A percentile compares a stretch with the other conserved stretches of the same genome.
Evolutionary conservation across 257 asterid genomes (phyloP).

Genomic region (Solanum sitiens): DNA sequence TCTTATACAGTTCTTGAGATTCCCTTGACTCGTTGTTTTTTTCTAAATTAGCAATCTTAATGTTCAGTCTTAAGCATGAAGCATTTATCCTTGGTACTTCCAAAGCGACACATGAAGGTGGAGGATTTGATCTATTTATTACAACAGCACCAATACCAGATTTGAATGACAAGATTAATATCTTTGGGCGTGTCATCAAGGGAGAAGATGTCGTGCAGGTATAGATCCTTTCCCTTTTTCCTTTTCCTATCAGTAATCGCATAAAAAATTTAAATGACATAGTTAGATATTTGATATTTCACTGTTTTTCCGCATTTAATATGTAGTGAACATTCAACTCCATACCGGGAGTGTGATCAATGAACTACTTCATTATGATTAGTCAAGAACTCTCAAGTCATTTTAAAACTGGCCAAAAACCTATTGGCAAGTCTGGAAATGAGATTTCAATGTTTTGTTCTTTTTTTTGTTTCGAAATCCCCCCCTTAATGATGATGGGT

Average conservation of each 20-base stretch:
- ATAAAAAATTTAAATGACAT: neutral
- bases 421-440: neutral
- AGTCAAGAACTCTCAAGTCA: neutral
- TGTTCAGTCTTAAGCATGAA: slow-evolving; percentile 63
- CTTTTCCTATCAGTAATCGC: neutral
- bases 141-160: slow-evolving; percentile 94
- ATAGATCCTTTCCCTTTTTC: neutral
- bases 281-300: neutral
- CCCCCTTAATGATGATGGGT: neutral
- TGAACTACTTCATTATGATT: neutral
- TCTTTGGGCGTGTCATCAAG: slow-evolving; percentile 84
- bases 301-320: neutral
- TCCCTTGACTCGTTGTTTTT: neutral
- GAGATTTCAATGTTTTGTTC: neutral
- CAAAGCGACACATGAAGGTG: slow-evolving; percentile 49
- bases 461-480: neutral
- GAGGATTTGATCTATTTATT: slow-evolving; percentile 67
- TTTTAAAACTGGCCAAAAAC: too few relatives aligned
- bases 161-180: slow-evolving; percentile 63
- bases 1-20: neutral
- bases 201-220: slow-evolving; percentile 99
- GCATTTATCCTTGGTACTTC: slow-evolving; percentile 97
- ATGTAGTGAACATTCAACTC: neutral
- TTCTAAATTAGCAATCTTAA: neutral
- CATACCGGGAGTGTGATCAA: neutral